A percentile compares a stretch with the other conserved stretches of the same genome.
Conservation (phyloP, 495 filamentous ascomycete genomes). For the Lineolata rhizophorae region DNA sequence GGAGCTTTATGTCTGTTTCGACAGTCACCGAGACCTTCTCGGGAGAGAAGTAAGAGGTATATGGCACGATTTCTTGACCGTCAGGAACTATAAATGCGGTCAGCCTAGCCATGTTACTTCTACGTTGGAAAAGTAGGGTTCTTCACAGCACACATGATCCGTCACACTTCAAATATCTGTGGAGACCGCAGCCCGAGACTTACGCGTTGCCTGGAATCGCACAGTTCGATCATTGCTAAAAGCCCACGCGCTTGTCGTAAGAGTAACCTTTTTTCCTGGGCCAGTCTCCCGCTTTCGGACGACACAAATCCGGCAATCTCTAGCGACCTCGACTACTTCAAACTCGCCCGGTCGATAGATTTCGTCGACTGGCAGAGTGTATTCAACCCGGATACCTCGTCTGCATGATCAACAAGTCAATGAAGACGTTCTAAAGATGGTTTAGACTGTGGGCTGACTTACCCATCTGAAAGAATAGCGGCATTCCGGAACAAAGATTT, state of each 20-base stretch:
- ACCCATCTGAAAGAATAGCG: constrained; percentile 2
- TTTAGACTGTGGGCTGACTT: too few species aligned
- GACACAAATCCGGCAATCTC: constrained; percentile 11
- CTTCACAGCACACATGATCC: too few species aligned
- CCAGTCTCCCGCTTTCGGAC: constrained; percentile 15
- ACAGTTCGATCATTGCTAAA: constrained; percentile 16
- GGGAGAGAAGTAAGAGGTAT: constrained; percentile 17
- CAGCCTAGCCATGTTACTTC: too few species aligned
- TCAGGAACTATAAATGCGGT: constrained; percentile 12
- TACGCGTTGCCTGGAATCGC: constrained; percentile 17
- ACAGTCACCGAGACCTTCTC: constrained; percentile 16
- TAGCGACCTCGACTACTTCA: constrained; percentile 12
- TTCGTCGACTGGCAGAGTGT: constrained; percentile 12
- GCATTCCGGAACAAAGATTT: constrained; percentile 16
- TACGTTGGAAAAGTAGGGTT: too few species aligned
- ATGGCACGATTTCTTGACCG: constrained; percentile 16
- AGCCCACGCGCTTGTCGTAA: constrained; percentile 19
- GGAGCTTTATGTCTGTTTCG: constrained; percentile 12
- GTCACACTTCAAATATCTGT: not conserved
- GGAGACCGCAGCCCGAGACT: not conserved
- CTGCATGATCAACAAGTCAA: constrained; percentile 1
- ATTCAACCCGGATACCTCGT: constrained; percentile 14
- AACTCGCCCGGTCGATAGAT: constrained; percentile 11
- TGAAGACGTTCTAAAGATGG: not conserved
- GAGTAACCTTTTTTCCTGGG: constrained; percentile 7